Evolutionary conservation across 148 eudicot species (phyloP).

Genomic region (Fagopyrum tataricum): DNA sequence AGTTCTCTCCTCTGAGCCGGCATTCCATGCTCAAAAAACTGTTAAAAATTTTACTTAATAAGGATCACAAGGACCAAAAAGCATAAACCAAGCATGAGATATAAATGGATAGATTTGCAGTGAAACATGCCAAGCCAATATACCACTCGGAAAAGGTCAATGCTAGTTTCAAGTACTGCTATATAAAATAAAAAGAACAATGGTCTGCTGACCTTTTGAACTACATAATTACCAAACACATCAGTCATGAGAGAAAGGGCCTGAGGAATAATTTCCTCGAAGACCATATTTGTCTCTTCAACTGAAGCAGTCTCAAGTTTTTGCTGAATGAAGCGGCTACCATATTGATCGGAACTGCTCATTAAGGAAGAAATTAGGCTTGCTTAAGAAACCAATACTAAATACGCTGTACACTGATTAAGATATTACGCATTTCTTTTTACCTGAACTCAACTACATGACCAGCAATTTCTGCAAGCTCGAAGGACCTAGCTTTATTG

Average conservation of each 20-base stretch:
- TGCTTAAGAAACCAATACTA: background rate
- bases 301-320: conserved; percentile 90
- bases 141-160: background rate
- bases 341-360: conserved; percentile 93
- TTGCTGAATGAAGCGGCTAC: conserved; percentile 97
- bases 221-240: conserved; percentile 95
- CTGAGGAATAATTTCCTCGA: conserved; percentile 75
- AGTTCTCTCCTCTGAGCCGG: conserved; percentile 75
- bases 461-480: conserved; percentile 77
- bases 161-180: background rate
- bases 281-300: conserved; percentile 93
- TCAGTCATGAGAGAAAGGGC: conserved; percentile 96
- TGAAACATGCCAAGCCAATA: background rate
- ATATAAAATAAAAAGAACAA: background rate
- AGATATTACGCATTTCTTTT: background rate
- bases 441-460: conserved; percentile 99
- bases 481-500: conserved; percentile 77
- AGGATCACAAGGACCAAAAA: background rate
- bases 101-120: background rate
- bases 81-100: background rate
- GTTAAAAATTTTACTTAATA: conserved; percentile 10
- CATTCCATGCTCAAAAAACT: conserved; percentile 97
- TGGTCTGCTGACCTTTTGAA: conserved; percentile 66
- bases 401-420: no score
- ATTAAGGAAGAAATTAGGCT: conserved; percentile 3